Evolutionary conservation across 108 stramenopile genomes (phyloP), one percentile per base, ranked within the genome.

Genomic region (Cyclotella baltica): DNA sequence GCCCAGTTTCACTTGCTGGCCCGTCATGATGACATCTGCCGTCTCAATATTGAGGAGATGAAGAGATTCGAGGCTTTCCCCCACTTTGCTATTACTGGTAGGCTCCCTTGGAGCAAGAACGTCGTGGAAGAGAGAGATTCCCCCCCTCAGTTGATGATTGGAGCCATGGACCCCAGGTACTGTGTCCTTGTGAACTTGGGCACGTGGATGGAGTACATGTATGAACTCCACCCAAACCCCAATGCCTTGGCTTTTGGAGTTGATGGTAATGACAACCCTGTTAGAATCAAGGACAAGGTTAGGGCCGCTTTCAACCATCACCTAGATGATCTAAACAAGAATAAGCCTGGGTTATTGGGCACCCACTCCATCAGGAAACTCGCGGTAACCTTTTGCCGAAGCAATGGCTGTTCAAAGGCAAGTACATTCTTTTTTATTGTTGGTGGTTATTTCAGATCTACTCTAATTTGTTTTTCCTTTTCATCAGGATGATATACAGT

Each of bases 21-120:
- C 20, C 28, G 74, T 13, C 20, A 46, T n/a, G 65, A 75, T 57
- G 74, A 75, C 28, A 35, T 25, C 23, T 22, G 61, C 20, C 38
- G 51, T 18, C 20, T 75, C 31, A 20, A 38, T 9, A 8, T n/a
- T 18, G 31, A 43, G 5, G 74, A 75, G n/a, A 55, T 75, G 0
- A 16, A 35, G 33, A 20, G 30, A 16, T 58, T 43, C 34, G 29
- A 55, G 16, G 25, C 36, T 4, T 66, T 35, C 38, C 71, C 57
- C 2, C 30, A 66, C 31, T 75, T 38, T 43, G 67, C 52, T 15
- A 25, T 75, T 50, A 20, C 37, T 13, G 48, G 22, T 18, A n/a
- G 34, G 18, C 36, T 75, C 11, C 5, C 43, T 22, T 66, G 74
- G 74, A 67, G 64, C 22, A 75, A 75, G 33, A 75, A 75, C 58